A percentile compares a stretch with the other conserved stretches of the same genome.
Conservation (phyloP, 2,329 filamentous ascomycete species). For the Acrocalymma vagum region DNA sequence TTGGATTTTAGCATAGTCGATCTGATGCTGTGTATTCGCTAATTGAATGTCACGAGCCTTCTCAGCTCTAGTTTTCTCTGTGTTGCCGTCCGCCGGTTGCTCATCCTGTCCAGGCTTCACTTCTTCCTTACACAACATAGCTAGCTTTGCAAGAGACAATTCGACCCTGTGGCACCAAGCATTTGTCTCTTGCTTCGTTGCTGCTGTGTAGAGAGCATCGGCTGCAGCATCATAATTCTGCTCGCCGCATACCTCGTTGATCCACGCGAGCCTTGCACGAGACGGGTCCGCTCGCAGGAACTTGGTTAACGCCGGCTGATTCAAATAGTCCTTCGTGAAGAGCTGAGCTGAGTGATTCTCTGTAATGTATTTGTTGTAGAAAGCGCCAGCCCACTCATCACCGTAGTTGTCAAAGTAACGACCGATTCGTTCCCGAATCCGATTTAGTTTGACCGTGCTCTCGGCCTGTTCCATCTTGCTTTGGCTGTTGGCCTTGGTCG, state of each 20-base stretch:
- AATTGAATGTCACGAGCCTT: conserved; percentile 45
- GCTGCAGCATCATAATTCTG: conserved; percentile 78
- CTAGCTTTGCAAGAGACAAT: conserved; percentile 87
- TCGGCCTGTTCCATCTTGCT: conserved; percentile 47
- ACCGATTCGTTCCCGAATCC: conserved; percentile 53
- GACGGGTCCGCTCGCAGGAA: conserved; percentile 78
- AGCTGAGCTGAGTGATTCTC: conserved; percentile 57
- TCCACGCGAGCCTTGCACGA: conserved; percentile 86
- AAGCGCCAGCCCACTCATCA: conserved; percentile 74
- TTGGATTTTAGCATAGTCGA: conserved; percentile 80
- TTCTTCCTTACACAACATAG: conserved; percentile 60
- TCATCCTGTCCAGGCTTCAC: conserved; percentile 53
- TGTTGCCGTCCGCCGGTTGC: conserved; percentile 42
- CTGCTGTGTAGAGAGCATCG: conserved; percentile 73
- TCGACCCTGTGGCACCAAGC: conserved; percentile 95
- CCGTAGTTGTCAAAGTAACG: conserved; percentile 71
- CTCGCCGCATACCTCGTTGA: conserved; percentile 86
- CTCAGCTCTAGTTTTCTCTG: conserved; percentile 46
- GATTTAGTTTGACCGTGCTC: conserved; percentile 50
- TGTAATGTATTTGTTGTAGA: conserved; percentile 80
- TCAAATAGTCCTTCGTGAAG: conserved; percentile 72
- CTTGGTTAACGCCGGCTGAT: conserved; percentile 75
- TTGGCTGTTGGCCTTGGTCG: conserved; percentile 33
- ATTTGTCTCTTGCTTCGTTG: conserved; percentile 75
- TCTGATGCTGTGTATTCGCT: conserved; percentile 62